A percentile compares a stretch with the other conserved stretches of the same genome.
phyloP scores from a whole-genome alignment of 371 early-diverging fungal genomes.

The Apophysomyces elegans region DNA sequence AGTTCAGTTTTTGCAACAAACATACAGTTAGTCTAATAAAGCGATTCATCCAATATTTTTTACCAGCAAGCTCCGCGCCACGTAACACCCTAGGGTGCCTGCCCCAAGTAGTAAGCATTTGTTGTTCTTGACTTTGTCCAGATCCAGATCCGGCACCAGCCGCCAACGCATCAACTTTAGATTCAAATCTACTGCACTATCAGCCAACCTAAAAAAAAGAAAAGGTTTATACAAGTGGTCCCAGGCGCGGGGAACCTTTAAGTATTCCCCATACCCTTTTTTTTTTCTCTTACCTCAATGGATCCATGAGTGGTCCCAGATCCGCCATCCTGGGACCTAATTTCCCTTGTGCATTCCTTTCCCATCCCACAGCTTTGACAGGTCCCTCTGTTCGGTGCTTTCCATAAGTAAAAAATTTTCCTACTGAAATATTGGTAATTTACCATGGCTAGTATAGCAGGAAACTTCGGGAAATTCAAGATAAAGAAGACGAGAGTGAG shows the following conservation, averaged over 20 bases:
- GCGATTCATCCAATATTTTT: not conserved
- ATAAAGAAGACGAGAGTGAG: slow-evolving; percentile 23
- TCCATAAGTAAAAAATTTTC: slow-evolving; percentile 14
- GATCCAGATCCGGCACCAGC: slow-evolving; percentile 80
- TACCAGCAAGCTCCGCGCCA: slow-evolving; percentile 80
- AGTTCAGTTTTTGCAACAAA: slow-evolving; percentile 1
- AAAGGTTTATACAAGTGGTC: not conserved
- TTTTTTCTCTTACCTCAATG: slow-evolving; percentile 48
- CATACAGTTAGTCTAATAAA: no score
- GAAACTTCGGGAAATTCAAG: slow-evolving; percentile 28
- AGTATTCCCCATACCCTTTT: not conserved
- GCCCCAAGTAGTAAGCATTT: slow-evolving; percentile 90
- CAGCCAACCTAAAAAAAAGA: slow-evolving; percentile 66
- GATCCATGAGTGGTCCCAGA: slow-evolving; percentile 87
- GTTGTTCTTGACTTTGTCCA: slow-evolving; percentile 76
- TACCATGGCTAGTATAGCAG: not conserved
- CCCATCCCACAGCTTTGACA: slow-evolving; percentile 89
- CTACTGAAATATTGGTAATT: not conserved
- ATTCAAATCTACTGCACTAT: slow-evolving; percentile 90
- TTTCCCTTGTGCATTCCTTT: slow-evolving; percentile 80
- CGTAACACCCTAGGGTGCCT: slow-evolving; percentile 96
- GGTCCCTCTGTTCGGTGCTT: slow-evolving; percentile 20
- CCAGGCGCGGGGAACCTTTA: no score
- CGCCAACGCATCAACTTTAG: slow-evolving; percentile 97
- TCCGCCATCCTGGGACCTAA: slow-evolving; percentile 85